Conservation (phyloP, 179 eudicot genomes). For the Gypsophila paniculata region DNA sequence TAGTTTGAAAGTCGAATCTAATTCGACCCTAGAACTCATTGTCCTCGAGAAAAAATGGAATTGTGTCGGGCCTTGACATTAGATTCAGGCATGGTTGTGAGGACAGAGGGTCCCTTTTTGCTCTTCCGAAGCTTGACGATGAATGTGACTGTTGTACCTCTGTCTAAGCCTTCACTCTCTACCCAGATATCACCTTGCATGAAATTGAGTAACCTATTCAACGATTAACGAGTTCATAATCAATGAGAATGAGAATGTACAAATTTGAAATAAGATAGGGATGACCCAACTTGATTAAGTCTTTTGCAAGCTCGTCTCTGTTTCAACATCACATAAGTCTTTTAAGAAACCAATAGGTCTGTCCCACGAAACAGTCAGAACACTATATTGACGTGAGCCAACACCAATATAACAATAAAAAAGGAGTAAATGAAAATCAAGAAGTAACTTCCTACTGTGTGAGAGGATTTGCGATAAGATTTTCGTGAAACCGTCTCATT, state of each 20-base stretch:
- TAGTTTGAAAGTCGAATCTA: neutral
- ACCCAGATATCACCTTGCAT: constrained; percentile 27
- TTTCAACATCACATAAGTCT: no score
- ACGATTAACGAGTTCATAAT: neutral
- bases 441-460: no score
- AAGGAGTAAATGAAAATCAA: no score
- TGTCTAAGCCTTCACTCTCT: constrained; percentile 25
- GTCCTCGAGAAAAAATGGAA: neutral
- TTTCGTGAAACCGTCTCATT: no score
- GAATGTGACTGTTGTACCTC: constrained; percentile 18
- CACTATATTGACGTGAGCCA: no score
- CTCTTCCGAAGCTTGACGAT: constrained; percentile 7
- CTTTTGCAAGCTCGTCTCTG: no score
- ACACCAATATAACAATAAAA: no score
- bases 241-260: neutral
- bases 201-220: constrained; percentile 14
- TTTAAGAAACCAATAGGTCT: no score
- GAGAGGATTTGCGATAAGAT: no score
- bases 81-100: neutral
- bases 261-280: neutral
- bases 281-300: neutral
- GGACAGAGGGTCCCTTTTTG: neutral
- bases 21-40: neutral
- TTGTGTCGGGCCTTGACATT: neutral
- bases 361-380: no score